phyloP scores from a whole-genome alignment of 2,329 filamentous ascomycete genomes.

The Alternaria rosae region DNA sequence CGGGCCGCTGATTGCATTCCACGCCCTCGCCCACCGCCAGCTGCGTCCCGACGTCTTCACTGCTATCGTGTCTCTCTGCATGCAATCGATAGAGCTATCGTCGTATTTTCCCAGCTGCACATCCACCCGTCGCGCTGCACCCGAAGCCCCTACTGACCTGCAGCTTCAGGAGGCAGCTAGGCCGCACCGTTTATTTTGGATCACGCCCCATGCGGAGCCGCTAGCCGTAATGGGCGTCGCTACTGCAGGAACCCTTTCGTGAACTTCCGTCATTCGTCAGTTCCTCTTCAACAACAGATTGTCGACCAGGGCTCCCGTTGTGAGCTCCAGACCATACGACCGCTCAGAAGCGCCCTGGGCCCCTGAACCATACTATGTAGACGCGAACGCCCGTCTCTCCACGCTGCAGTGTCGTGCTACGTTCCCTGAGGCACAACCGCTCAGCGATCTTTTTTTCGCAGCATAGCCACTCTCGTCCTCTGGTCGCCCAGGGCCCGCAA shows the following conservation, averaged over 20 bases:
- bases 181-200: slow-evolving; percentile 32
- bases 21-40: neutral
- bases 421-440: neutral
- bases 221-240: slow-evolving; percentile 9
- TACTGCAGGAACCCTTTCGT: slow-evolving; percentile 34
- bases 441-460: neutral
- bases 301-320: slow-evolving; percentile 20
- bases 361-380: slow-evolving; percentile 24
- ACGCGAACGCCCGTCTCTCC: neutral
- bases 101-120: slow-evolving; percentile 18
- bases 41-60: neutral
- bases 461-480: neutral
- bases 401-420: neutral
- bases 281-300: slow-evolving; percentile 20
- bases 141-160: slow-evolving; percentile 6
- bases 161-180: slow-evolving; percentile 25
- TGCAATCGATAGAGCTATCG: slow-evolving; percentile 15
- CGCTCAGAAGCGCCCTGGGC: slow-evolving; percentile 28
- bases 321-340: slow-evolving; percentile 23
- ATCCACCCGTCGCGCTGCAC: slow-evolving; percentile 15
- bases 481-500: slow-evolving; percentile 8
- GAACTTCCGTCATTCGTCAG: slow-evolving; percentile 27
- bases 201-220: slow-evolving; percentile 13
- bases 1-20: slow-evolving; percentile 19
- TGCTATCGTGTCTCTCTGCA: neutral